Evolutionary conservation across 495 filamentous ascomycete species (phyloP).

Genomic region (Collariella sp.): DNA sequence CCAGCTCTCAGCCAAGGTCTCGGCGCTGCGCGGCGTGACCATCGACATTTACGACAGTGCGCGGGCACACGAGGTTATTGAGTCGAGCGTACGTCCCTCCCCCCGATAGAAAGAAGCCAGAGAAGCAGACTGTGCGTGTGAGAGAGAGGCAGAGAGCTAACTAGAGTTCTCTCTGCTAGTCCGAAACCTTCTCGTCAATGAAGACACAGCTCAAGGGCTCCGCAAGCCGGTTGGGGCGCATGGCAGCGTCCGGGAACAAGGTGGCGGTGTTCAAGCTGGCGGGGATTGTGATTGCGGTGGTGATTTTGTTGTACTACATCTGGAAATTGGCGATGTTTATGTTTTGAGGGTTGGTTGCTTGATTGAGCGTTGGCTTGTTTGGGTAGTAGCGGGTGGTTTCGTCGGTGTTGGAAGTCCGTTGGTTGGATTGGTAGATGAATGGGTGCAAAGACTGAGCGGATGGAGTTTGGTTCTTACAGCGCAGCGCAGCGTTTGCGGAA

Average conservation of each 20-base stretch:
- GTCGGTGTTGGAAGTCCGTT: too few species aligned
- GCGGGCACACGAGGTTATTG: slow-evolving; percentile 73
- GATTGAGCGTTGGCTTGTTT: background rate
- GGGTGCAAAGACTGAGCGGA: too few species aligned
- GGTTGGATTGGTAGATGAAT: too few species aligned
- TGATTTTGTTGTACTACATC: slow-evolving; percentile 67
- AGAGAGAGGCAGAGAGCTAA: too few species aligned
- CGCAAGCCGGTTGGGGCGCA: slow-evolving; percentile 75
- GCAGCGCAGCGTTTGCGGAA: too few species aligned
- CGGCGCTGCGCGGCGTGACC: slow-evolving; percentile 89
- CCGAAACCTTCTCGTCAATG: slow-evolving; percentile 53
- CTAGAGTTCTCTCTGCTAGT: too few species aligned
- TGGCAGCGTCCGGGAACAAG: slow-evolving; percentile 86
- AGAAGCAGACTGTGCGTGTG: background rate
- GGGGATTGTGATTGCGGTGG: slow-evolving; percentile 66
- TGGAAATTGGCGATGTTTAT: slow-evolving; percentile 59
- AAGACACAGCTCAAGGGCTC: slow-evolving; percentile 67
- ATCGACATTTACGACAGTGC: slow-evolving; percentile 97
- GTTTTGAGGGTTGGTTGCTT: slow-evolving; percentile 38
- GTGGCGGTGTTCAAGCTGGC: slow-evolving; percentile 83
- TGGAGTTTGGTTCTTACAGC: too few species aligned
- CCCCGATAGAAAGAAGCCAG: background rate
- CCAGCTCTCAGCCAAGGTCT: slow-evolving; percentile 82
- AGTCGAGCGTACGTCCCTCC: slow-evolving; percentile 57
- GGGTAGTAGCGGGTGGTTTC: too few species aligned